phyloP scores from a whole-genome alignment of 1,139 yeast species.

The Debaryomyces coudertii region DNA sequence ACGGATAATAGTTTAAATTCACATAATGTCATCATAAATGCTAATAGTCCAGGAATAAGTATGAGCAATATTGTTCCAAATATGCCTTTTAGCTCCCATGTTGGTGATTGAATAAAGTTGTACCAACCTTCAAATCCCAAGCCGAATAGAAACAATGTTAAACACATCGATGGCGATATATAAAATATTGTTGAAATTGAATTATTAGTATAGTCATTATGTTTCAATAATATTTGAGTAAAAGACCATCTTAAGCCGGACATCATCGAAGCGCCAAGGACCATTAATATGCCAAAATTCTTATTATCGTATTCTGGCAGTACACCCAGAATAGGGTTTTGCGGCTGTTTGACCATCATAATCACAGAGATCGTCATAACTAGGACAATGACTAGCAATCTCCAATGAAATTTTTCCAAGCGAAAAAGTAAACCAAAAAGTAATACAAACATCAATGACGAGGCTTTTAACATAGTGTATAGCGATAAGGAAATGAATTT shows the following conservation, averaged over 20 bases:
- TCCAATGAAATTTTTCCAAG: slow-evolving; percentile 71
- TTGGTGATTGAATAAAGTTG: slow-evolving; percentile 52
- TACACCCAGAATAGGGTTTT: slow-evolving; percentile 17
- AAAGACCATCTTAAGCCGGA: slow-evolving; percentile 95
- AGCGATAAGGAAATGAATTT: slow-evolving; percentile 77
- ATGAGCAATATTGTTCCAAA: slow-evolving; percentile 58
- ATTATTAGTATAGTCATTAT: slow-evolving; percentile 61
- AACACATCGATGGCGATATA: slow-evolving; percentile 82
- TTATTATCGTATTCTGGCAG: slow-evolving; percentile 15
- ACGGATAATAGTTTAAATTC: slow-evolving; percentile 83
- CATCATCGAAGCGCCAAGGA: slow-evolving; percentile 74
- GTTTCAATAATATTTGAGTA: slow-evolving; percentile 77
- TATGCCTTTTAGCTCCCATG: slow-evolving; percentile 66
- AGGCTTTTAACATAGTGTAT: slow-evolving; percentile 92
- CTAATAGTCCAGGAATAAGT: slow-evolving; percentile 80
- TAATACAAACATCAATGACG: slow-evolving; percentile 83
- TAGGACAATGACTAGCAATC: slow-evolving; percentile 65
- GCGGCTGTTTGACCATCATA: slow-evolving; percentile 71
- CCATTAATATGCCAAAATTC: slow-evolving; percentile 66
- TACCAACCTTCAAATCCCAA: slow-evolving; percentile 65
- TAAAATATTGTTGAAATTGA: slow-evolving; percentile 85
- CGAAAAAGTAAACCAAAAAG: slow-evolving; percentile 81
- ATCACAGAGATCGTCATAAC: slow-evolving; percentile 83
- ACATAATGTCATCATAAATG: slow-evolving; percentile 87
- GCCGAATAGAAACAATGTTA: slow-evolving; percentile 63